Percentiles rank a stretch among this genome's conserved stretches.
Evolutionary conservation across 257 asterid species (phyloP).

Genomic region (Eustoma russellianum): DNA sequence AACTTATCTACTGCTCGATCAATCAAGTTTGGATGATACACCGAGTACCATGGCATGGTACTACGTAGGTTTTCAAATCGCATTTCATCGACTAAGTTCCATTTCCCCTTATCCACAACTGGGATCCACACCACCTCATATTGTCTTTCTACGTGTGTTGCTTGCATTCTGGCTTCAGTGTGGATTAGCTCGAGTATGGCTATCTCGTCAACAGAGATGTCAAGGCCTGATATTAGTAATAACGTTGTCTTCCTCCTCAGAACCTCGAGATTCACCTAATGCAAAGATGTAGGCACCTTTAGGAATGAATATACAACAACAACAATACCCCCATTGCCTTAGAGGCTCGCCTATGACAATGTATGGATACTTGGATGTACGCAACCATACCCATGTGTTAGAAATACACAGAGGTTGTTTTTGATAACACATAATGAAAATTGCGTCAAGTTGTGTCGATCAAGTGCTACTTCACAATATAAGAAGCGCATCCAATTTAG

Average conservation of each 20-base stretch:
- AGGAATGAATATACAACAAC: neutral
- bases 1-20: conserved; percentile 3
- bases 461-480: too few relatives aligned
- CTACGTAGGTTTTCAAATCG: neutral
- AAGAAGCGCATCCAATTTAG: too few relatives aligned
- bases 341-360: too few relatives aligned
- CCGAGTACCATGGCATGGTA: conserved; percentile 9
- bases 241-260: conserved; percentile 5
- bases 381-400: too few relatives aligned
- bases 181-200: neutral
- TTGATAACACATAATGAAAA: too few relatives aligned
- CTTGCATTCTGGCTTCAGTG: neutral
- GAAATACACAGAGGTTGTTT: too few relatives aligned
- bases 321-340: too few relatives aligned
- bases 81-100: neutral
- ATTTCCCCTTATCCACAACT: neutral
- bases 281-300: neutral
- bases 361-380: too few relatives aligned
- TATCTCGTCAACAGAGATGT: neutral
- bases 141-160: neutral
- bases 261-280: conserved; percentile 6
- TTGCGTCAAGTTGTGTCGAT: too few relatives aligned
- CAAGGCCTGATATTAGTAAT: conserved; percentile 6
- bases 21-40: conserved; percentile 1
- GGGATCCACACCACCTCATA: conserved; percentile 7